phyloP scores from a whole-genome alignment of 192 early-diverging fungal species.

The Diversispora epigaea region DNA sequence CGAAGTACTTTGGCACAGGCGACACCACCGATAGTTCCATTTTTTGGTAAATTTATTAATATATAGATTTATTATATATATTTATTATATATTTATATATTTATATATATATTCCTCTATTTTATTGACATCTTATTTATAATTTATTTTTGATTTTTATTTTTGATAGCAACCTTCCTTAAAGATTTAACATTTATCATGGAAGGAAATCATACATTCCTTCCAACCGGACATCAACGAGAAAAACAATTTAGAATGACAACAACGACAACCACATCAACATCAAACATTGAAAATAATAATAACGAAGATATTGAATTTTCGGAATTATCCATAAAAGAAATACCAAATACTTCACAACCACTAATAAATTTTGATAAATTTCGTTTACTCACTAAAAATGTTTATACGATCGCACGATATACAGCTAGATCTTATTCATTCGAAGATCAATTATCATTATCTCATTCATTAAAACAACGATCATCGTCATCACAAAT shows the following conservation, averaged over 20 bases:
- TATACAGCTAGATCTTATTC: constrained; percentile 18
- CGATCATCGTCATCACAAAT: neutral
- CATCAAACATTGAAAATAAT: neutral
- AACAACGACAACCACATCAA: neutral
- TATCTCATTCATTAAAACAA: neutral
- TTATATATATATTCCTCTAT: neutral
- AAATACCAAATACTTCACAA: neutral
- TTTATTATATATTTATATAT: too few relatives aligned
- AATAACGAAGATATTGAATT: neutral
- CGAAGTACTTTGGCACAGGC: constrained; percentile 53
- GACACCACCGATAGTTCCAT: constrained; percentile 53
- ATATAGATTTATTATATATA: neutral
- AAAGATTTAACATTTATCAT: constrained; percentile 75
- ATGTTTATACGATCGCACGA: constrained; percentile 34
- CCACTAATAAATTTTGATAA: constrained; percentile 52
- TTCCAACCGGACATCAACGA: constrained; percentile 28
- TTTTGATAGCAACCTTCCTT: constrained; percentile 52
- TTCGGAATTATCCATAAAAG: neutral
- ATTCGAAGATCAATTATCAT: constrained; percentile 17
- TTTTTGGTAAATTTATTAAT: constrained; percentile 48
- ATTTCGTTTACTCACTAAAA: constrained; percentile 43
- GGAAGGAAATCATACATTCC: constrained; percentile 64
- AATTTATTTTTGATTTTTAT: neutral
- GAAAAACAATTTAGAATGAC: neutral
- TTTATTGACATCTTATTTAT: too few relatives aligned